Percentiles rank a stretch among this genome's conserved stretches.
These are phyloP conservation scores for Baorangia bicolor DNA, from an alignment of 768 basidiomycete species.

Conservation along the genomic window DNA sequence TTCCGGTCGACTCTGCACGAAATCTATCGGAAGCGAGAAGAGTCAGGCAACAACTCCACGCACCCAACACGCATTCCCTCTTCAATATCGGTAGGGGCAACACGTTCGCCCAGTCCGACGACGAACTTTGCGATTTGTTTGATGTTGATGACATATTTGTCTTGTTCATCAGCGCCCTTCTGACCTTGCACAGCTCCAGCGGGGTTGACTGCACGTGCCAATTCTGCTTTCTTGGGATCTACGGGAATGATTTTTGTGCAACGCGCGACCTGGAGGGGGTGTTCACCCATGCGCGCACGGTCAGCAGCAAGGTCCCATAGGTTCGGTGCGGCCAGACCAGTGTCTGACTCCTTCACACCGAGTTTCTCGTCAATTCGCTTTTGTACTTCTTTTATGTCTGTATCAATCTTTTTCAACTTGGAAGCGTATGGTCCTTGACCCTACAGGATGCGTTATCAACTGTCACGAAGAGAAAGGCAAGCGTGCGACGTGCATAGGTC, in stretches of 20 bases:
- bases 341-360: conserved; percentile 98
- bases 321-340: conserved; percentile 94
- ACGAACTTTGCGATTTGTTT: conserved; percentile 99
- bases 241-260: conserved; percentile 97
- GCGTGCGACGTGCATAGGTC: conserved; percentile 72
- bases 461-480: not conserved
- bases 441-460: conserved; percentile 39
- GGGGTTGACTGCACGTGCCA: conserved; percentile 77
- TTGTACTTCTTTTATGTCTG: conserved; percentile 93
- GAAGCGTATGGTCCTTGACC: conserved; percentile 97
- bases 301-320: conserved; percentile 97
- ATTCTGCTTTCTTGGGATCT: conserved; percentile 71
- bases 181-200: conserved; percentile 77
- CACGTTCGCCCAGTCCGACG: conserved; percentile 93
- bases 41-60: conserved; percentile 26
- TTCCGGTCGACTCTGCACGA: conserved; percentile 80
- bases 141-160: conserved; percentile 99
- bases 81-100: conserved; percentile 97
- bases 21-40: conserved; percentile 3
- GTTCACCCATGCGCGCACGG: conserved; percentile 86
- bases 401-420: conserved; percentile 83
- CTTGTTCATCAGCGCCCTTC: conserved; percentile 98
- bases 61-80: conserved; percentile 99
- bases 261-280: conserved; percentile 93
- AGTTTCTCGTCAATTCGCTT: conserved; percentile 98